These are phyloP conservation scores for Chrysosporium queenslandicum DNA, from an alignment of 2,329 filamentous ascomycete species.

Conservation along the genomic window DNA sequence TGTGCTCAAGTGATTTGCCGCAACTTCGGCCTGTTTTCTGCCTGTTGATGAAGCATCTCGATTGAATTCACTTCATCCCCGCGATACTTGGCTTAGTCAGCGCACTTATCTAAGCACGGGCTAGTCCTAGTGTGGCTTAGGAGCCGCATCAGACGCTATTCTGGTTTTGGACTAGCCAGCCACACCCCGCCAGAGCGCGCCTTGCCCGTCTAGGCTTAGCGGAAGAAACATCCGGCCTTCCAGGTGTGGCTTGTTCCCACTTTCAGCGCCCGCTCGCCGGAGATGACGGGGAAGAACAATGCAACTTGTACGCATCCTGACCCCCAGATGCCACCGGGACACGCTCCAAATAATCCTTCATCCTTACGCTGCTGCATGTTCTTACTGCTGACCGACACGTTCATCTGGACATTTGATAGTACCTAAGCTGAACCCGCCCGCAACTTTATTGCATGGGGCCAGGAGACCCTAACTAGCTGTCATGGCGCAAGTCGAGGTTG, in stretches of 20 bases:
- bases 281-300: background rate
- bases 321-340: background rate
- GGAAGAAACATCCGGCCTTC: background rate
- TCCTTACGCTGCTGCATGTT: background rate
- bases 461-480: background rate
- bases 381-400: background rate
- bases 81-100: background rate
- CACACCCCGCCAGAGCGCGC: background rate
- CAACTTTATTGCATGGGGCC: constrained; percentile 3
- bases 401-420: background rate
- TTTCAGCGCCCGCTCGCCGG: background rate
- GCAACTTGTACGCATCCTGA: background rate
- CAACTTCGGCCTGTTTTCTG: background rate
- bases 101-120: background rate
- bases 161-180: background rate
- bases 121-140: background rate
- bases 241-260: background rate
- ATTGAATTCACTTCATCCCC: no score
- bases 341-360: background rate
- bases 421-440: background rate
- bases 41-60: background rate
- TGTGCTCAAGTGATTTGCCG: background rate
- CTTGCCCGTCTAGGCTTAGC: background rate
- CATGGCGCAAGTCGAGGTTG: constrained; percentile 74
- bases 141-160: background rate